Evolutionary conservation across 106 monocot species (phyloP), one percentile per base, ranked within the genome.

Genomic region (Apostasia shenzhenica): DNA sequence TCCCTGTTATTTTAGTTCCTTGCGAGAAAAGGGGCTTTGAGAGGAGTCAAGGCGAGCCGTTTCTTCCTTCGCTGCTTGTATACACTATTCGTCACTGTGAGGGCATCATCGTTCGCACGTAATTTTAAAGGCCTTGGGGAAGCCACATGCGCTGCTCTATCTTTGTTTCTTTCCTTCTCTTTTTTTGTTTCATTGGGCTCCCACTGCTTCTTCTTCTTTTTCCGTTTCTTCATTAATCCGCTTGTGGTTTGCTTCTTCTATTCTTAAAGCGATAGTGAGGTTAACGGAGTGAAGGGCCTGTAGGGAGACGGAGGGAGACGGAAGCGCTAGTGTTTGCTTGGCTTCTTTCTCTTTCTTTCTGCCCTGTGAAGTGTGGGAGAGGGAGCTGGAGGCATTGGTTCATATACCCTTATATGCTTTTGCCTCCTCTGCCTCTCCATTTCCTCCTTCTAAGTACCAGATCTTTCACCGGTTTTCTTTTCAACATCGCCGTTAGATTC

Each of bases 291-390:
- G 38, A 40, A 49, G 39, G 50, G 48, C 4, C 38, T 39, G 49
- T 66, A 49, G 8, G 1, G 8, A 26, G 49, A 3, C 14, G 49
- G 49, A 66, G 10, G 26, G 64, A 64, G 64, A 65, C 47, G 43
- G 48, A 37, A 14, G 65, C 37, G 66, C 66, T 51, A 51, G 48
- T 43, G 50, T 45, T 66, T 1, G 66, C 66, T 51, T 48, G 50
- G 44, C 49, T 66, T 66, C 66, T 66, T 66, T 66, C 66, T 66
- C 66, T 54, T 67, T 68, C 67, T 68, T 54, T 68, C 67, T 68
- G 51, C 53, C 67, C 54, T 13, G 52, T 10, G 7, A 41, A 38
- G 45, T 46, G 48, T 7, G 48, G 62, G 43, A 62, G 62, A 65
- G 48, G 65, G 65, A 65, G 37, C 5, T 14, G 48, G 48, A 65